Base-by-base conservation (phyloP, 345 rosid species). In the Leavenworthia alabamica region DNA sequence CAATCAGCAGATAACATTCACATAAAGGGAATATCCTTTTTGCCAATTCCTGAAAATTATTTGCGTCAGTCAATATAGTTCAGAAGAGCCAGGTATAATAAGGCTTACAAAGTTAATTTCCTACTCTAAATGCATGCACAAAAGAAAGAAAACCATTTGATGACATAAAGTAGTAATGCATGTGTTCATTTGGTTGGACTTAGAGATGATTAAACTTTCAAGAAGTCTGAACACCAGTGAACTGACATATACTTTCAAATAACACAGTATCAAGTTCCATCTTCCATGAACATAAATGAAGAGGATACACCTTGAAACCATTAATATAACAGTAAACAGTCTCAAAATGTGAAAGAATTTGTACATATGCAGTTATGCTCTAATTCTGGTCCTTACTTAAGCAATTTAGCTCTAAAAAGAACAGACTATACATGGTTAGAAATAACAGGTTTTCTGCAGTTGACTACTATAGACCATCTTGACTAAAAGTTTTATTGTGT, bases 1-100 rank as follows among this genome's bases (percentile, higher is more conserved):
- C 85, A 31, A 85, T 85, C 81, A 89, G 56, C 59, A 93, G 79
- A 70, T 80, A 93, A 78, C 86, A 83, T 82, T 84, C 75, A 66
- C 96, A 93, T 48, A 93, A 64, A 42, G 97, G 90, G 73, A 93
- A 85, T 56, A 89, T 76, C 70, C 88, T 69, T 68, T 85, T 87
- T 9, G 90, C 88, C 75, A 87, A 39, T 82, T 93, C 97, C 99
- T 93, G 88, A 79, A 76, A 52, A 24, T 45, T 7, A 11, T 50
- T 17, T 52, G 40, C 33, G 70, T 55, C 51, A 64, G 64, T 39
- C 71, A 48, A 64, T 5, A 31, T 43, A 51, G 45, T 58, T 24
- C 32, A 16, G 9, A 74, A 46, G 56, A 29, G 32, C 27, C 29
- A 17, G 19, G 6, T 28, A 13, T 13, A 45, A 8, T 27, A 37